phyloP scores from a whole-genome alignment of 179 eudicot species.

The Silene coronaria region DNA sequence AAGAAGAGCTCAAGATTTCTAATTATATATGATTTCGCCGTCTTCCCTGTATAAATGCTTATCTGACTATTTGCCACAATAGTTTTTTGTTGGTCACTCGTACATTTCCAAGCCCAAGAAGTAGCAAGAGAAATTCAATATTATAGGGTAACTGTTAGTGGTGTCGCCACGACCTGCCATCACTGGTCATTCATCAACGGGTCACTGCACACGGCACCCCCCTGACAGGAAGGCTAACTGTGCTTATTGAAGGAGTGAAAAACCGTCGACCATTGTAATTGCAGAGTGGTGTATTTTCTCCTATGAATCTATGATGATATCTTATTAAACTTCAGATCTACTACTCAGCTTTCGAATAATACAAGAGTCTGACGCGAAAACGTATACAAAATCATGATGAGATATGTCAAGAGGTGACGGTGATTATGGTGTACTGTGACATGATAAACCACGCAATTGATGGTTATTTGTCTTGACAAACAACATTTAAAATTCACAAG shows the following conservation, averaged over 20 bases:
- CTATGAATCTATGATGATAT: not conserved
- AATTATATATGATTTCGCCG: slow-evolving; percentile 1
- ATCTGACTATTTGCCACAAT: not conserved
- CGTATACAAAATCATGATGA: no score
- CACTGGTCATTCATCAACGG: no score
- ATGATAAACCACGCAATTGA: no score
- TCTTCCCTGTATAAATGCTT: slow-evolving; percentile 11
- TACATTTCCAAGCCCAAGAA: slow-evolving; percentile 12
- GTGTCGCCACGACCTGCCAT: no score
- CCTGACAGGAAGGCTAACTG: not conserved
- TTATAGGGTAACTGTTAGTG: not conserved
- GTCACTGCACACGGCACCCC: no score
- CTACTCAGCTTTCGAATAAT: no score
- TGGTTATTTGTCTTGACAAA: no score
- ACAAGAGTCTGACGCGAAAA: no score
- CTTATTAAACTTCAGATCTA: no score
- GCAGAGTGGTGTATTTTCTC: not conserved
- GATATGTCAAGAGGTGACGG: no score
- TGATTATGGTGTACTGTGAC: no score
- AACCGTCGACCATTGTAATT: slow-evolving; percentile 6
- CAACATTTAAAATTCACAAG: no score
- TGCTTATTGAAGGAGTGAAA: slow-evolving; percentile 7
- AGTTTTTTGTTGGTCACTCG: slow-evolving; percentile 13
- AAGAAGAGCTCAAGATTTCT: slow-evolving; percentile 64
- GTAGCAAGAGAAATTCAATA: slow-evolving; percentile 8